Evolutionary conservation across 2,329 filamentous ascomycete genomes (phyloP).

Genomic region (Hypoxylon sp.): DNA sequence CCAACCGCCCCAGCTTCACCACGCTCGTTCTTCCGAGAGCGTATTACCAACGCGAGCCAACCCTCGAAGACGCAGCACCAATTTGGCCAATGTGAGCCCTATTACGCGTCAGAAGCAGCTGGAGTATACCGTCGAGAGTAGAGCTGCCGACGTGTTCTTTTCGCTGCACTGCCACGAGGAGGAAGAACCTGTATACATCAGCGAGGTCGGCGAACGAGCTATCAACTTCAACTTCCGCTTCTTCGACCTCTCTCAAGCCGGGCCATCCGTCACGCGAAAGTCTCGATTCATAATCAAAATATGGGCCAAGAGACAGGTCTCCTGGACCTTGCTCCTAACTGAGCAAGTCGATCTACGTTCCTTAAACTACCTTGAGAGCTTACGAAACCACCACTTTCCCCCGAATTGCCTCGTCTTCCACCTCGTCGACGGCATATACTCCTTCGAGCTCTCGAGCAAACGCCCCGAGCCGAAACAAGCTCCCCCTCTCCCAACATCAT

Average conservation of each 20-base stretch:
- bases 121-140: constrained; percentile 77
- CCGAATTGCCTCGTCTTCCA: constrained; percentile 88
- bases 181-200: constrained; percentile 87
- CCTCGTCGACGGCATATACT: constrained; percentile 88
- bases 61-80: constrained; percentile 65
- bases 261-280: constrained; percentile 74
- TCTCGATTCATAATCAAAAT: constrained; percentile 77
- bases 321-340: constrained; percentile 76
- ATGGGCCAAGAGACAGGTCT: constrained; percentile 76
- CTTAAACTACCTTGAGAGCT: constrained; percentile 83
- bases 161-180: constrained; percentile 79
- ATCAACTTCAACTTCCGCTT: constrained; percentile 92
- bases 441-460: constrained; percentile 75
- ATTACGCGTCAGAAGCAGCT: constrained; percentile 78
- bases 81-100: constrained; percentile 63
- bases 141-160: constrained; percentile 91
- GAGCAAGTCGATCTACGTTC: constrained; percentile 78
- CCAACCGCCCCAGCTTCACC: constrained; percentile 64
- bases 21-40: constrained; percentile 69
- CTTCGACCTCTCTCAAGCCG: constrained; percentile 79
- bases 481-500: constrained; percentile 74
- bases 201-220: constrained; percentile 82
- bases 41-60: constrained; percentile 57
- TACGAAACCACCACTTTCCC: constrained; percentile 80
- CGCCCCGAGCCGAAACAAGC: constrained; percentile 68